Percentiles rank a stretch among this genome's conserved stretches.
Conservation (phyloP, 192 early-diverging fungal species). For the Umbelopsis vinacea region DNA sequence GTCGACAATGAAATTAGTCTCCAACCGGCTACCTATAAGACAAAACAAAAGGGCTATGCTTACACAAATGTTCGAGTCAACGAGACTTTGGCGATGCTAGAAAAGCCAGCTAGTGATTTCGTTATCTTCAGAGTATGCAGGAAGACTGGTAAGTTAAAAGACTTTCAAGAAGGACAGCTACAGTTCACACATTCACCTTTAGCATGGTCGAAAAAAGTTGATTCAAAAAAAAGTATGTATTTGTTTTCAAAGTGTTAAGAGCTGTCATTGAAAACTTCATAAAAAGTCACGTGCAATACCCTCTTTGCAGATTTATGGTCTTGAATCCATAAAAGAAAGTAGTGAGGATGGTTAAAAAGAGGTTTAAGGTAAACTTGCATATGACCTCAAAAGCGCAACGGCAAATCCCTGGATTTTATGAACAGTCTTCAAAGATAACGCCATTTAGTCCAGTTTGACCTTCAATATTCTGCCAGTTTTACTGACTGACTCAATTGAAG, state of each 20-base stretch:
- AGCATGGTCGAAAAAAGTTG: not conserved
- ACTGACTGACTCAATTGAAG: too few species aligned
- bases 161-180: not conserved
- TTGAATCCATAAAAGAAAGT: too few species aligned
- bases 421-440: too few species aligned
- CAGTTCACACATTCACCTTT: not conserved
- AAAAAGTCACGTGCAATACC: not conserved
- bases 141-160: not conserved
- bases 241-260: not conserved
- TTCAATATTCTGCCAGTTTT: too few species aligned
- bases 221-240: slow-evolving; percentile 6
- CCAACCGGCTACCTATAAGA: not conserved
- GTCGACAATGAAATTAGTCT: not conserved
- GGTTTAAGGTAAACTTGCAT: too few species aligned
- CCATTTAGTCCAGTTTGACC: too few species aligned
- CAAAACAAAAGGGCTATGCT: not conserved
- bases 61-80: slow-evolving; percentile 17
- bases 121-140: not conserved
- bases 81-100: slow-evolving; percentile 2
- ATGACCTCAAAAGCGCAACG: too few species aligned
- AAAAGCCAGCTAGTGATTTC: not conserved
- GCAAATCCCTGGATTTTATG: too few species aligned
- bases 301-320: not conserved
- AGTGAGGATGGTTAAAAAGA: too few species aligned
- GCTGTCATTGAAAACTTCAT: not conserved